Conservation (phyloP, 2,329 filamentous ascomycete species). For the Penicillium palitans region DNA sequence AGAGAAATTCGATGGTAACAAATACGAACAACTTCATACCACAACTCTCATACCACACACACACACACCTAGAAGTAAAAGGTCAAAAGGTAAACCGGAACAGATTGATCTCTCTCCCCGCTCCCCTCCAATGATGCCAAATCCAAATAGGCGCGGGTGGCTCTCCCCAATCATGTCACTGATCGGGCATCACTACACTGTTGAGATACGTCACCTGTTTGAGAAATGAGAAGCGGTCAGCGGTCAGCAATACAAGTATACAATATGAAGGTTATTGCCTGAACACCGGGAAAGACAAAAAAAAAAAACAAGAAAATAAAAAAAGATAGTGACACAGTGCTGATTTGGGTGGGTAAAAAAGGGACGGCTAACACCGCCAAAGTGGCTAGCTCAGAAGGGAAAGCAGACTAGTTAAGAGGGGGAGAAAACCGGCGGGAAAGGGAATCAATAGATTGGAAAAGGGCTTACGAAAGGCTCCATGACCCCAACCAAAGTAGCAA, state of each 20-base stretch:
- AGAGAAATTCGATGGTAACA: constrained; percentile 1
- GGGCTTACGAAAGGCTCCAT: constrained; percentile 78
- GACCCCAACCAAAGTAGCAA: constrained; percentile 64
- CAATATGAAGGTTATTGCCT: neutral
- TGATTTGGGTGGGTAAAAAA: constrained; percentile 22
- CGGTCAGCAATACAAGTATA: constrained; percentile 13
- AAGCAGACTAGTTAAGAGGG: constrained; percentile 25
- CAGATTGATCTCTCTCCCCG: neutral
- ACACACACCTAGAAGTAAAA: neutral
- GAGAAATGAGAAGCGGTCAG: constrained; percentile 30
- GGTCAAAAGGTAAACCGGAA: neutral
- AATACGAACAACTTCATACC: constrained; percentile 3
- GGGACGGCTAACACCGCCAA: constrained; percentile 14
- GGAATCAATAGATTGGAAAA: constrained; percentile 16
- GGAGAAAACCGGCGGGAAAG: constrained; percentile 22
- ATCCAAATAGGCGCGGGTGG: constrained; percentile 4
- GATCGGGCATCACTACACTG: constrained; percentile 71
- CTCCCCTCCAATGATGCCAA: neutral
- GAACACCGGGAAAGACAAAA: neutral
- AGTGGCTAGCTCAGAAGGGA: constrained; percentile 27
- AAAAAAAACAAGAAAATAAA: neutral
- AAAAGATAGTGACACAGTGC: neutral
- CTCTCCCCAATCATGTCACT: constrained; percentile 13
- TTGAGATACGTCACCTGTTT: constrained; percentile 69
- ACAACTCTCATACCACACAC: neutral